phyloP scores from a whole-genome alignment of 768 basidiomycete species.

The Mycena capillaripes region DNA sequence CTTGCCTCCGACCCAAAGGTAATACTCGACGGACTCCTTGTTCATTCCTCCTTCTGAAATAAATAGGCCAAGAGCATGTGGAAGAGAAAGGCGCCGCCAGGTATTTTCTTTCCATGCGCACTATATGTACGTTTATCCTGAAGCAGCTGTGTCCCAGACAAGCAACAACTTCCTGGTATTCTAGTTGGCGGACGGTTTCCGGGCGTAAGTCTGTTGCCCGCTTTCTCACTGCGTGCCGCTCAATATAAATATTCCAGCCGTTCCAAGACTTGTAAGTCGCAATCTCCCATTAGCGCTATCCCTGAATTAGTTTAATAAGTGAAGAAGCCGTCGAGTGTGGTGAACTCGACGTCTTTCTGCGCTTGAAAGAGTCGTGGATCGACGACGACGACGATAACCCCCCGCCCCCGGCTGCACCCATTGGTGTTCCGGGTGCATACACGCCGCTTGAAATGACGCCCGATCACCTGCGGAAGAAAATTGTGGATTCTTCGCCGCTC shows the following conservation, averaged over 20 bases:
- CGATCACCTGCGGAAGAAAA: conserved; percentile 73
- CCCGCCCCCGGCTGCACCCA: conserved; percentile 66
- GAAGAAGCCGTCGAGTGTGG: conserved; percentile 89
- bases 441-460: conserved; percentile 86
- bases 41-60: conserved; percentile 68
- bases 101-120: conserved; percentile 49
- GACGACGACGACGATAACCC: conserved; percentile 69
- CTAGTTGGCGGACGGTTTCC: conserved; percentile 83
- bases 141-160: conserved; percentile 60
- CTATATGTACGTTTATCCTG: background rate
- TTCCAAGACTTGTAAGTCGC: conserved; percentile 79
- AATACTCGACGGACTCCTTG: too few relatives aligned
- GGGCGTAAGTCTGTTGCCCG: conserved; percentile 67
- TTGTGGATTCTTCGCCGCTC: conserved; percentile 64
- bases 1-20: conserved; percentile 80
- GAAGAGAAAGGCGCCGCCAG: conserved; percentile 83
- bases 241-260: conserved; percentile 59
- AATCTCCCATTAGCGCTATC: background rate
- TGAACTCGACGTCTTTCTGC: conserved; percentile 79
- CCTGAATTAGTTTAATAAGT: conserved; percentile 52
- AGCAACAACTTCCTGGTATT: conserved; percentile 88
- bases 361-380: conserved; percentile 80
- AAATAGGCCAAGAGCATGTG: conserved; percentile 78
- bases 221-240: conserved; percentile 21
- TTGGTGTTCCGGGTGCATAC: conserved; percentile 87